A percentile compares a stretch with the other conserved stretches of the same genome.
Evolutionary conservation across 106 monocot species (phyloP).

Genomic region (Apostasia ramifera): DNA sequence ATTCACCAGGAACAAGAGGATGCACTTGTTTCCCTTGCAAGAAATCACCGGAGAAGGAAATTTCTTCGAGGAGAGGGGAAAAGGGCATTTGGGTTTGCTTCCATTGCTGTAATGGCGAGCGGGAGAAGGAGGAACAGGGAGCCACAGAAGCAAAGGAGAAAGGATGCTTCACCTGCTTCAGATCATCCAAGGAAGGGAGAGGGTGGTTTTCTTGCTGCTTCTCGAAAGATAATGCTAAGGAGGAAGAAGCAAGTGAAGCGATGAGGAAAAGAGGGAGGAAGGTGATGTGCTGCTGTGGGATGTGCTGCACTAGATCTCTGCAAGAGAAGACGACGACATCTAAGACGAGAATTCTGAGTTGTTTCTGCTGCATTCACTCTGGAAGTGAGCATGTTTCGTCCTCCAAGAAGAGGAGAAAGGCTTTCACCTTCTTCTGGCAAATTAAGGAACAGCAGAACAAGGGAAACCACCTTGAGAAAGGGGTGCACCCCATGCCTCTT

Average conservation of each 20-base stretch:
- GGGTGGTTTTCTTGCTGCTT: not conserved
- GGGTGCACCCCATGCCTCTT: not conserved
- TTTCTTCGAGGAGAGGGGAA: not conserved
- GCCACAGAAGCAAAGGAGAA: not conserved
- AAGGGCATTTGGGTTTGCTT: not conserved
- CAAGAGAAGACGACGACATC: not conserved
- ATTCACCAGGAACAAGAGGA: not conserved
- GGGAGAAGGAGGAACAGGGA: no score
- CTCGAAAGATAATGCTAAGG: no score
- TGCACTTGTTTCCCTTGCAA: not conserved
- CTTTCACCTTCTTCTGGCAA: not conserved
- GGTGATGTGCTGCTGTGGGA: not conserved
- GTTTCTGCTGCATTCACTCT: slow-evolving; percentile 8
- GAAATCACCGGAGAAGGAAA: not conserved
- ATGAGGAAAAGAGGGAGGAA: not conserved
- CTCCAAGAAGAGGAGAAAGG: not conserved
- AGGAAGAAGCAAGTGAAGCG: not conserved
- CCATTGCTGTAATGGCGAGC: no score
- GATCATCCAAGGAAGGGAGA: not conserved
- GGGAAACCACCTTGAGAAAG: not conserved
- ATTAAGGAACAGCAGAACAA: slow-evolving; percentile 9
- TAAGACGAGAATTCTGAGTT: not conserved
- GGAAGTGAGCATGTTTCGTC: not conserved
- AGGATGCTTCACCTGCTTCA: slow-evolving; percentile 7
- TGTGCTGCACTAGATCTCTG: slow-evolving; percentile 5